Conservation (phyloP, 805 yeast species). For the Brettanomyces bruxellensis region DNA sequence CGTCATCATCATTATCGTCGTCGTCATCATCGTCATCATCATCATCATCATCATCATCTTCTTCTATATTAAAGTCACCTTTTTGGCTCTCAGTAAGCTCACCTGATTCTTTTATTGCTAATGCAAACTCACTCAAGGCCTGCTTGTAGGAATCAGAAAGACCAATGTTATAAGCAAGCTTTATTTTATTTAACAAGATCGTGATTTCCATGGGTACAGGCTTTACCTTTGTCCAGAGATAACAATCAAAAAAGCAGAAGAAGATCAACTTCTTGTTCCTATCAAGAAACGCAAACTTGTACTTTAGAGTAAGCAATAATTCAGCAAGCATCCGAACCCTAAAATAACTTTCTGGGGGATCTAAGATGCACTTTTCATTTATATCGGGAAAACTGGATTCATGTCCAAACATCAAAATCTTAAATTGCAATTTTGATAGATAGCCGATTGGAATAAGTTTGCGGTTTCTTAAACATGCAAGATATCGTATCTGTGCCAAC, state of each 20-base stretch:
- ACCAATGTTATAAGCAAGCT: neutral
- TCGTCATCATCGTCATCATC: slow-evolving; percentile 9
- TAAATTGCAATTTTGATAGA: slow-evolving; percentile 43
- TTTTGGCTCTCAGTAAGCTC: slow-evolving; percentile 6
- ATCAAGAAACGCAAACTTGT: neutral
- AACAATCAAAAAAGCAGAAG: slow-evolving; percentile 61
- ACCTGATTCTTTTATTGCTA: slow-evolving; percentile 14
- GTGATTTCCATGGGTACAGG: slow-evolving; percentile 48
- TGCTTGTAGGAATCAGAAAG: slow-evolving; percentile 6
- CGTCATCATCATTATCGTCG: slow-evolving; percentile 5
- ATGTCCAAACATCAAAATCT: slow-evolving; percentile 59
- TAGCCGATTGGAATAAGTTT: slow-evolving; percentile 37
- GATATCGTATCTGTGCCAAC: slow-evolving; percentile 49
- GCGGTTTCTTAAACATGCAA: slow-evolving; percentile 47
- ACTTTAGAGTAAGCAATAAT: slow-evolving; percentile 27
- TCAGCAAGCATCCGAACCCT: slow-evolving; percentile 49
- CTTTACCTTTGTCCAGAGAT: slow-evolving; percentile 47
- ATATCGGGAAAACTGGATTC: slow-evolving; percentile 47
- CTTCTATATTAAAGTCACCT: slow-evolving; percentile 12
- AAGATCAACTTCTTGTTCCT: slow-evolving; percentile 29
- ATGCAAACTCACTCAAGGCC: slow-evolving; percentile 7
- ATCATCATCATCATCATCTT: slow-evolving; percentile 2
- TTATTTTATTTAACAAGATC: slow-evolving; percentile 34
- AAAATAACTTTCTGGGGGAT: slow-evolving; percentile 61
- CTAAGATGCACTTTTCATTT: slow-evolving; percentile 34